A percentile compares a stretch with the other conserved stretches of the same genome.
Evolutionary conservation across 768 basidiomycete species (phyloP).

Genomic region (Tulasnella calospora): DNA sequence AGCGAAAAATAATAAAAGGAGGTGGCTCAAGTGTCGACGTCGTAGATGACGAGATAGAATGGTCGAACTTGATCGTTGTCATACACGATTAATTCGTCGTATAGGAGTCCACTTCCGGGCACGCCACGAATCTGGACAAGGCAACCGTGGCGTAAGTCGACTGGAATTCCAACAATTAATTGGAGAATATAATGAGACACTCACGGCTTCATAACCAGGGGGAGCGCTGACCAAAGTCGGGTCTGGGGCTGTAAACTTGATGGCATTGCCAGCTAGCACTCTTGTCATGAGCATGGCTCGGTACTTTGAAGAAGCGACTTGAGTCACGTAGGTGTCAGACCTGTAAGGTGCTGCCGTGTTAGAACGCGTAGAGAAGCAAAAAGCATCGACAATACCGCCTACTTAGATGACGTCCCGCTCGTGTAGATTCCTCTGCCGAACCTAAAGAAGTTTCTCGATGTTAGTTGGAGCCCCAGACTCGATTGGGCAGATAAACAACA

Average conservation of each 20-base stretch:
- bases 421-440: slow-evolving; percentile 9
- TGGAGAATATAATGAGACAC: background rate
- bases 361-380: background rate
- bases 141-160: background rate
- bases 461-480: background rate
- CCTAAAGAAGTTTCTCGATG: background rate
- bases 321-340: background rate
- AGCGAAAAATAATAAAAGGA: background rate
- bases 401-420: slow-evolving; percentile 6
- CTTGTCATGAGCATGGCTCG: slow-evolving; percentile 1
- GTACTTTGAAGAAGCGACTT: background rate
- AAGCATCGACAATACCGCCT: background rate
- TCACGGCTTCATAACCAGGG: background rate
- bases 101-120: background rate
- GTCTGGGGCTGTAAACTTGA: slow-evolving; percentile 5
- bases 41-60: slow-evolving; percentile 9
- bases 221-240: background rate
- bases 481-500: background rate
- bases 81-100: slow-evolving; percentile 12
- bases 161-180: background rate
- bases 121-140: background rate
- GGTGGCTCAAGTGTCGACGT: background rate
- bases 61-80: slow-evolving; percentile 9
- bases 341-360: background rate
- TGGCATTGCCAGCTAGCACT: background rate